Conservation (phyloP, 306 rosid species). For the Cucumis hystrix region DNA sequence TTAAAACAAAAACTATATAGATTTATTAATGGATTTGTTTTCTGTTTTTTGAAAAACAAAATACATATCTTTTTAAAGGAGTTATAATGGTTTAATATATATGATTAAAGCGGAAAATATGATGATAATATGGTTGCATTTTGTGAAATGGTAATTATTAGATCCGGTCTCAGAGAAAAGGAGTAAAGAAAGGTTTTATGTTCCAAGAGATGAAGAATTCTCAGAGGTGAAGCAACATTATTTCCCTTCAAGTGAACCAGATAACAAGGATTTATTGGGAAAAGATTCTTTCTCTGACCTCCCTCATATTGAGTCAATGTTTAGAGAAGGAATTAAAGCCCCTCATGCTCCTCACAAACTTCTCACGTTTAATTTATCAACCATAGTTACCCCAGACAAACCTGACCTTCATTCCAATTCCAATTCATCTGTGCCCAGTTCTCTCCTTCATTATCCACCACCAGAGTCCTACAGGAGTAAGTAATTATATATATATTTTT, state of each 20-base stretch:
- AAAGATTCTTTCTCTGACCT: conserved; percentile 24
- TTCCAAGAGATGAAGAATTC: conserved; percentile 28
- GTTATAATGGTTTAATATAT: too few species aligned
- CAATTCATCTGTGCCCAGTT: too few species aligned
- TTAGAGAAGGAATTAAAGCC: not conserved
- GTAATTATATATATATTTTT: not conserved
- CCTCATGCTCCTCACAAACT: not conserved
- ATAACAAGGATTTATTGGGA: not conserved
- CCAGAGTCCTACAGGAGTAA: not conserved
- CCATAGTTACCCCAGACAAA: not conserved
- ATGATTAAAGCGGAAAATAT: too few species aligned
- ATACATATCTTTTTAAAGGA: too few species aligned
- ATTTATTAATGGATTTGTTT: too few species aligned
- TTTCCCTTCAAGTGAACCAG: not conserved
- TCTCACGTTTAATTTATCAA: not conserved
- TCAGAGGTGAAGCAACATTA: not conserved
- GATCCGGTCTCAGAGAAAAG: conserved; percentile 25
- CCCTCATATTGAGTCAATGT: not conserved
- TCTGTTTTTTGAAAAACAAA: too few species aligned
- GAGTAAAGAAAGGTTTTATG: conserved; percentile 22
- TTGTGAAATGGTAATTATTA: not conserved
- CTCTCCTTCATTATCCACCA: not conserved
- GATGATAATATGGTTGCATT: too few species aligned
- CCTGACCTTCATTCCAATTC: too few species aligned
- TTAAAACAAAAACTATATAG: too few species aligned